Conservation (phyloP, 768 basidiomycete genomes). For the Suillus subalutaceus region DNA sequence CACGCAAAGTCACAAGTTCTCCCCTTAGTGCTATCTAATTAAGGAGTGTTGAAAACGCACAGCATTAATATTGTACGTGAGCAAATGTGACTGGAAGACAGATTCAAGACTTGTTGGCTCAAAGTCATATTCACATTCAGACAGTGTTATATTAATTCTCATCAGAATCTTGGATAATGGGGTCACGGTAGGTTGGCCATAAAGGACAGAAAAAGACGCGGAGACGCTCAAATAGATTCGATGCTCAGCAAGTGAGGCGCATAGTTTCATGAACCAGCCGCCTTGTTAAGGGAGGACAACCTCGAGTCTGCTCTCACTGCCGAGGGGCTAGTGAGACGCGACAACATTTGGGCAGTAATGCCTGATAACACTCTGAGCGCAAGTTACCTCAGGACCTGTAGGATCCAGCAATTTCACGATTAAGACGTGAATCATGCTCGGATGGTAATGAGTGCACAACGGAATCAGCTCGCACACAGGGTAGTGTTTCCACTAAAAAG, state of each 20-base stretch:
- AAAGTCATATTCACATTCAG: neutral
- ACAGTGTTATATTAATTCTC: neutral
- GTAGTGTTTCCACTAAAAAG: neutral
- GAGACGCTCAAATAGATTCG: neutral
- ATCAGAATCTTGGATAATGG: neutral
- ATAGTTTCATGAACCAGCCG: neutral
- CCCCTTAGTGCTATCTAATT: neutral
- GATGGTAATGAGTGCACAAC: neutral
- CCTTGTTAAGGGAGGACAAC: neutral
- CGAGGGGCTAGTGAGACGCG: neutral
- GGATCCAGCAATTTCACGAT: neutral
- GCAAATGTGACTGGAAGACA: no score
- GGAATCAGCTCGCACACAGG: neutral
- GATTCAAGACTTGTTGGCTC: neutral
- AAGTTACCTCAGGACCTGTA: neutral
- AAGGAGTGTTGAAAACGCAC: neutral
- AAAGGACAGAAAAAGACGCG: neutral
- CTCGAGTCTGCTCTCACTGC: neutral
- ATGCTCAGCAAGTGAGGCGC: neutral
- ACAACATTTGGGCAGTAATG: neutral
- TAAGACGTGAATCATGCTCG: neutral
- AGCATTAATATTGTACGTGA: neutral
- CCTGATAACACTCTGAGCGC: neutral
- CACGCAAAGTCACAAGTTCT: neutral
- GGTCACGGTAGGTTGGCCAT: neutral